These are phyloP conservation scores for Penicillium sp. DNA, from an alignment of 2,329 filamentous ascomycete genomes.

Conservation along the genomic window DNA sequence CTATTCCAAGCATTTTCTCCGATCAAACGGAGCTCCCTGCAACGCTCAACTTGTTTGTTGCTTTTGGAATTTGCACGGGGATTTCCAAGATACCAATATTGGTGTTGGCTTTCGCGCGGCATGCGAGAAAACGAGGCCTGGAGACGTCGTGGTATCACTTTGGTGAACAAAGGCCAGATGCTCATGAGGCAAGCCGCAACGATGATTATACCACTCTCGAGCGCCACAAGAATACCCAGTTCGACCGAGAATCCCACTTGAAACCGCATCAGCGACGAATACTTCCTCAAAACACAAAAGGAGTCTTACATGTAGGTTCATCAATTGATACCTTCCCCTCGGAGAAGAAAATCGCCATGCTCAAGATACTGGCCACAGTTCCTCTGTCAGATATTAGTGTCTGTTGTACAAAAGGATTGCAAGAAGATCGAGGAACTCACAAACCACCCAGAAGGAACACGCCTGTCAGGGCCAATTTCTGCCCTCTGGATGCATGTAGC, in stretches of 20 bases:
- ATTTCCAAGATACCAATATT: slow-evolving; percentile 11
- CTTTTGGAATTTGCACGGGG: not conserved
- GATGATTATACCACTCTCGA: slow-evolving; percentile 19
- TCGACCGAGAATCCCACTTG: slow-evolving; percentile 13
- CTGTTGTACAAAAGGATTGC: not conserved
- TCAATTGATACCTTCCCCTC: not conserved
- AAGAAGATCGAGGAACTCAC: slow-evolving; percentile 8
- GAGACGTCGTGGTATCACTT: slow-evolving; percentile 5
- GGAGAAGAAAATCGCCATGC: slow-evolving; percentile 16
- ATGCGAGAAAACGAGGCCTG: not conserved
- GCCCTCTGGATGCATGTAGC: slow-evolving; percentile 7
- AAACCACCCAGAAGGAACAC: slow-evolving; percentile 23
- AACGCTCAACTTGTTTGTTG: not conserved
- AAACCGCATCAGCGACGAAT: not conserved
- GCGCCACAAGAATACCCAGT: slow-evolving; percentile 9
- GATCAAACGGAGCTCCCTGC: not conserved
- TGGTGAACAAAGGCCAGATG: slow-evolving; percentile 20
- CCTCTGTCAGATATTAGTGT: slow-evolving; percentile 7
- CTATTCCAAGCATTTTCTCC: not conserved
- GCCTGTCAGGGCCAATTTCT: slow-evolving; percentile 17
- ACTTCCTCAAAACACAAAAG: no score
- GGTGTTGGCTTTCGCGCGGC: slow-evolving; percentile 1
- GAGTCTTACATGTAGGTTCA: slow-evolving; percentile 18
- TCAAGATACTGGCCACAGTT: slow-evolving; percentile 17
- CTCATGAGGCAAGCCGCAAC: slow-evolving; percentile 19